phyloP scores from a whole-genome alignment of 2,329 filamentous ascomycete genomes.

The Arachnopeziza araneosa region DNA sequence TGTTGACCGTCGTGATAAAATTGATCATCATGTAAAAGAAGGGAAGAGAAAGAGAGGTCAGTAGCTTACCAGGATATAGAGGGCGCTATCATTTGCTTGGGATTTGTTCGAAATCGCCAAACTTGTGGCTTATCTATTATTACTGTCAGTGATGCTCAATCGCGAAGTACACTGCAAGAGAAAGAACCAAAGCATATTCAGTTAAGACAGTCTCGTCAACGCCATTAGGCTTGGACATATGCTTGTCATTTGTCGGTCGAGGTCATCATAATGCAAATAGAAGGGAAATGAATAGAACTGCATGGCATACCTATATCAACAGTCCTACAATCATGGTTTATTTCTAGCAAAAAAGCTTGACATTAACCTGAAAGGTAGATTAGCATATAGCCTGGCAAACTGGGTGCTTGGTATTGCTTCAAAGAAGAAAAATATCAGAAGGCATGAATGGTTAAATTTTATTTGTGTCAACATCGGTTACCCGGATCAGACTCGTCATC shows the following conservation, averaged over 20 bases:
- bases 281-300: background rate
- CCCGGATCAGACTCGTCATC: constrained; percentile 78
- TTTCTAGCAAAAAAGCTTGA: background rate
- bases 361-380: background rate
- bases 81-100: background rate
- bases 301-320: background rate
- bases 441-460: constrained; percentile 71
- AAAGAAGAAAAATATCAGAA: constrained; percentile 39
- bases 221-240: constrained; percentile 83
- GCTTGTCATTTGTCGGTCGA: constrained; percentile 84
- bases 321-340: background rate
- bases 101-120: background rate
- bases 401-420: background rate
- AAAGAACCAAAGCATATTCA: constrained; percentile 33
- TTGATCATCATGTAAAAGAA: constrained; percentile 60
- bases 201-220: constrained; percentile 49
- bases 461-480: constrained; percentile 65
- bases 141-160: background rate
- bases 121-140: background rate
- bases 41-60: background rate
- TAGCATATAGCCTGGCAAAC: background rate
- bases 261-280: constrained; percentile 66
- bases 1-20: constrained; percentile 85
- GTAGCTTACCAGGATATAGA: constrained; percentile 12
- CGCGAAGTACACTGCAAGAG: background rate